These are phyloP conservation scores for Cyclotella cryptica DNA, from an alignment of 108 stramenopile species.

Conservation along the genomic window DNA sequence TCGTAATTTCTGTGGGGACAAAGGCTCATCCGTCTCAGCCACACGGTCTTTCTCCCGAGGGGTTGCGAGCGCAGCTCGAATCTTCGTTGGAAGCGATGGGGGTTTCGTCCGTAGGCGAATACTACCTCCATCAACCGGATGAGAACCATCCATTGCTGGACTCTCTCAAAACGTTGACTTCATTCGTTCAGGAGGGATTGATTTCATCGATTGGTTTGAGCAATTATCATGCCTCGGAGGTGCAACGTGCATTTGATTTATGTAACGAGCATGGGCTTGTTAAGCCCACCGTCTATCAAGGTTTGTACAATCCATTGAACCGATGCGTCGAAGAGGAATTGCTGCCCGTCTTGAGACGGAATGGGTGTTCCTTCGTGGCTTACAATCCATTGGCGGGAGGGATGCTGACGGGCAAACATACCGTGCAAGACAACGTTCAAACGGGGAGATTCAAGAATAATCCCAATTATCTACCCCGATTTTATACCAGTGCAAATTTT, in stretches of 20 bases:
- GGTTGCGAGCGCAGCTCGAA: constrained; percentile 67
- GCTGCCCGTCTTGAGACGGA: constrained; percentile 76
- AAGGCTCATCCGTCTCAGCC: constrained; percentile 84
- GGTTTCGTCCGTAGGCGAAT: constrained; percentile 63
- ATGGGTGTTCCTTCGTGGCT: constrained; percentile 87
- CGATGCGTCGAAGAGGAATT: constrained; percentile 89
- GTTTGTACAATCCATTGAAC: constrained; percentile 95
- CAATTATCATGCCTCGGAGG: constrained; percentile 87
- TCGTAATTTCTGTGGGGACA: constrained; percentile 59
- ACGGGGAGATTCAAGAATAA: constrained; percentile 88
- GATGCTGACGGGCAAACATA: constrained; percentile 85
- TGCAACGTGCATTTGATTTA: constrained; percentile 78
- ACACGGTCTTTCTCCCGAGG: constrained; percentile 69
- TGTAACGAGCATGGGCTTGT: constrained; percentile 76
- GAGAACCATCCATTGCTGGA: constrained; percentile 68
- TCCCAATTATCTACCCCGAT: constrained; percentile 86
- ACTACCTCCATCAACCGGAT: constrained; percentile 91
- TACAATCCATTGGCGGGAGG: constrained; percentile 97
- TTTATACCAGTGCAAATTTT: constrained; percentile 84
- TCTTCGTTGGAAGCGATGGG: constrained; percentile 70
- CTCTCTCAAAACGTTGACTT: constrained; percentile 59
- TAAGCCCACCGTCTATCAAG: constrained; percentile 92
- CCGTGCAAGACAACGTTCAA: constrained; percentile 33
- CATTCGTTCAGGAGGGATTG: constrained; percentile 63
- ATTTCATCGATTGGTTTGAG: constrained; percentile 74